Evolutionary conservation across 495 filamentous ascomycete species (phyloP).

Genomic region (Penicillium maclennaniae): DNA sequence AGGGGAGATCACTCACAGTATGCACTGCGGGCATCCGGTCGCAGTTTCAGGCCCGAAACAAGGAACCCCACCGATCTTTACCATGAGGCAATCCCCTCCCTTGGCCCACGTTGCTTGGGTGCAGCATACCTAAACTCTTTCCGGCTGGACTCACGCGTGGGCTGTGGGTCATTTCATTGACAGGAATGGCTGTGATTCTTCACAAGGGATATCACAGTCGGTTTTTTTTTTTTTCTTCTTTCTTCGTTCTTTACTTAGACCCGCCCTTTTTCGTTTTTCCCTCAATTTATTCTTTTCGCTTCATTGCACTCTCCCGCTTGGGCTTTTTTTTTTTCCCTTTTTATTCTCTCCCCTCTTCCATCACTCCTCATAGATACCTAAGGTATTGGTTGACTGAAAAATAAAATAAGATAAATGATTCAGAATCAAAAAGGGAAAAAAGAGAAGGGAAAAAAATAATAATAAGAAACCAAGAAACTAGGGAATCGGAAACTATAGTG

Average conservation of each 20-base stretch:
- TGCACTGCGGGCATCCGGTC: background rate
- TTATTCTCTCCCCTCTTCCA: background rate
- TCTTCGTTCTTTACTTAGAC: background rate
- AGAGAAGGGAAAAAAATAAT: background rate
- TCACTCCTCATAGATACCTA: too few relatives aligned
- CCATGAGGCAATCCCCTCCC: slow-evolving; percentile 29
- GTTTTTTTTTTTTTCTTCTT: slow-evolving; percentile 9
- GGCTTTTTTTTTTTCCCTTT: background rate
- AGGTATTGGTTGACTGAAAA: too few relatives aligned
- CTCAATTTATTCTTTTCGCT: too few relatives aligned
- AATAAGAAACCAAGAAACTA: too few relatives aligned
- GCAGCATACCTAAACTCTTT: slow-evolving; percentile 44
- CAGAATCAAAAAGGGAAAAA: background rate
- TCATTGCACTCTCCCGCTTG: too few relatives aligned
- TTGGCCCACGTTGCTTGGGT: slow-evolving; percentile 45
- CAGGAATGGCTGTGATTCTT: slow-evolving; percentile 35
- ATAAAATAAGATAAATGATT: too few relatives aligned
- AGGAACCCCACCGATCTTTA: slow-evolving; percentile 27
- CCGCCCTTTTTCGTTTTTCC: background rate
- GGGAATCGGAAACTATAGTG: background rate
- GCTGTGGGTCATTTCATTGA: slow-evolving; percentile 42
- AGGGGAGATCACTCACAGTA: background rate
- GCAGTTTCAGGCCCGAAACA: slow-evolving; percentile 12
- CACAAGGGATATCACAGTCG: slow-evolving; percentile 18
- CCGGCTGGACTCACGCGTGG: slow-evolving; percentile 36